Percentiles rank a stretch among this genome's conserved stretches.
Evolutionary conservation across 371 early-diverging fungal species (phyloP).

Genomic region (Rhizopus stolonifer): DNA sequence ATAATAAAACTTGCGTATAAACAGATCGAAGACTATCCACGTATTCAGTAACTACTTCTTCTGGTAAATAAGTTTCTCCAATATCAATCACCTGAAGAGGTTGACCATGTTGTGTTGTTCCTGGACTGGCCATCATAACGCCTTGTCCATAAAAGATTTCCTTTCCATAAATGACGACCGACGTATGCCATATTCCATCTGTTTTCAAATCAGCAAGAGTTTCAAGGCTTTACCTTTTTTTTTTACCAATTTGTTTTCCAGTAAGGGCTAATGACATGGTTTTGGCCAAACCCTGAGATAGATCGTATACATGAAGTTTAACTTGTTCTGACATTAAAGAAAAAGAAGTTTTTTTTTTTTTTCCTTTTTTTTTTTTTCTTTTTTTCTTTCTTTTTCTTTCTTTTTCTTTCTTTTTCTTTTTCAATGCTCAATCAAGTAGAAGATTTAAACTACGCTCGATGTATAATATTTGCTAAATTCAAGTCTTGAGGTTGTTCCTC

Average conservation of each 20-base stretch:
- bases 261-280: slow-evolving; percentile 61
- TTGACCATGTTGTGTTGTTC: slow-evolving; percentile 68
- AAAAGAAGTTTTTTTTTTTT: no score
- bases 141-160: slow-evolving; percentile 91
- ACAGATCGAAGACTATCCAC: slow-evolving; percentile 63
- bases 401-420: no score
- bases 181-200: slow-evolving; percentile 90
- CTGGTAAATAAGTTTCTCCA: slow-evolving; percentile 81
- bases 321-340: slow-evolving; percentile 52
- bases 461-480: background rate
- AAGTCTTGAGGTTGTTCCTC: background rate
- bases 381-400: no score
- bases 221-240: background rate
- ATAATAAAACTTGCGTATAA: slow-evolving; percentile 53
- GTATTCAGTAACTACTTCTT: slow-evolving; percentile 77
- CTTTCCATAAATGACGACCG: slow-evolving; percentile 82
- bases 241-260: slow-evolving; percentile 68
- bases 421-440: background rate
- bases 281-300: slow-evolving; percentile 73
- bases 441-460: slow-evolving; percentile 2
- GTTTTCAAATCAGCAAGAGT: slow-evolving; percentile 3
- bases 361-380: no score
- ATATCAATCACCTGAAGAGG: slow-evolving; percentile 75
- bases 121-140: slow-evolving; percentile 57
- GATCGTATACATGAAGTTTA: slow-evolving; percentile 75